A percentile compares a stretch with the other conserved stretches of the same genome.
These are phyloP conservation scores for Trichoderma sp. DNA, from an alignment of 2,329 filamentous ascomycete species.

Conservation along the genomic window DNA sequence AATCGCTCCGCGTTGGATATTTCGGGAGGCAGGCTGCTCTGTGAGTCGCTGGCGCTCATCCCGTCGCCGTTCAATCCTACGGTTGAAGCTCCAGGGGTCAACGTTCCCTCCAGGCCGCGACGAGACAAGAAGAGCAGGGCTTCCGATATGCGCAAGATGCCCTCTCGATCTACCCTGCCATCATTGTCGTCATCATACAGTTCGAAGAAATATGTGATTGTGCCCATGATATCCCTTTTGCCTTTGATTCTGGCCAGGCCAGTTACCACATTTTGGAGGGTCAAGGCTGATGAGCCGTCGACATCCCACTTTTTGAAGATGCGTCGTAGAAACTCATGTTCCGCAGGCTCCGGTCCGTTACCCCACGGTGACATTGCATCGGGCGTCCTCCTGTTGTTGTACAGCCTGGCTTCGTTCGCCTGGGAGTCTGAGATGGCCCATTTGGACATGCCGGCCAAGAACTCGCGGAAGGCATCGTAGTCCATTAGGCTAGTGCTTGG, in stretches of 20 bases:
- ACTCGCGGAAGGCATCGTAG: conserved; percentile 93
- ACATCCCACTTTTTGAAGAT: conserved; percentile 87
- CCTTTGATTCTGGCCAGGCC: conserved; percentile 91
- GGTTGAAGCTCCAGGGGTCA: conserved; percentile 62
- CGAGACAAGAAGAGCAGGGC: conserved; percentile 88
- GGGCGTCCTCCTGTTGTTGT: conserved; percentile 50
- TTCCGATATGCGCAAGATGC: conserved; percentile 91
- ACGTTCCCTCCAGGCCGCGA: conserved; percentile 74
- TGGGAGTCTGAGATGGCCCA: conserved; percentile 93
- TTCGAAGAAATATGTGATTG: conserved; percentile 96
- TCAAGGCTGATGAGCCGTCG: conserved; percentile 72
- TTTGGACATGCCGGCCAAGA: conserved; percentile 81
- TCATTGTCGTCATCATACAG: conserved; percentile 92
- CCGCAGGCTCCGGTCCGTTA: conserved; percentile 65
- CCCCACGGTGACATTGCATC: conserved; percentile 53
- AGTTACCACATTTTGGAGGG: conserved; percentile 85
- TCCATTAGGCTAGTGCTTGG: conserved; percentile 93
- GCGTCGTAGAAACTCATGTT: conserved; percentile 90
- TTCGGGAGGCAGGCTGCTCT: conserved; percentile 43
- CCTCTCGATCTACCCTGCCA: conserved; percentile 89
- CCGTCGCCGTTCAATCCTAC: conserved; percentile 48
- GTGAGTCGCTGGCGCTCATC: conserved; percentile 31
- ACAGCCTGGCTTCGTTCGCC: conserved; percentile 60
- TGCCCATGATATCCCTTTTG: conserved; percentile 93
- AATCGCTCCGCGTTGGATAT: conserved; percentile 80